phyloP scores from a whole-genome alignment of 129 eudicot genomes.

The Helianthus tuberosus region DNA sequence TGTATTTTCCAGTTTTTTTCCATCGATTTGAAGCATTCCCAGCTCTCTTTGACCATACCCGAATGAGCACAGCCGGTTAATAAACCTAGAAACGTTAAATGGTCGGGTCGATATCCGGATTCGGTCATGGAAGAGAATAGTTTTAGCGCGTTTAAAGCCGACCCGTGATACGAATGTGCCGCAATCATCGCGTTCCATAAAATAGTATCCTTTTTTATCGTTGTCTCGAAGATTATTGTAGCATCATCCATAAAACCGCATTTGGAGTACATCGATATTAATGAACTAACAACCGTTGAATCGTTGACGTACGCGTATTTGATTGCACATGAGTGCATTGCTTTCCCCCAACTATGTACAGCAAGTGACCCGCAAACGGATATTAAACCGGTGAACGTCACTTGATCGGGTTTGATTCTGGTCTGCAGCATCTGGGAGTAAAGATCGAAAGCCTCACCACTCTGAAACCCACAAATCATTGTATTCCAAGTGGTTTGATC shows the following conservation, averaged over 20 bases:
- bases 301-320: slow-evolving; percentile 46
- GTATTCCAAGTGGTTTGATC: slow-evolving; percentile 75
- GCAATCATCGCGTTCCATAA: slow-evolving; percentile 58
- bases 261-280: slow-evolving; percentile 80
- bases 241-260: slow-evolving; percentile 66
- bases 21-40: slow-evolving; percentile 51
- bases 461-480: slow-evolving; percentile 57
- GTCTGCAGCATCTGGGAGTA: slow-evolving; percentile 52
- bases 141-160: slow-evolving; percentile 46
- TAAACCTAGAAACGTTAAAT: slow-evolving; percentile 60
- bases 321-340: slow-evolving; percentile 49
- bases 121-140: slow-evolving; percentile 51
- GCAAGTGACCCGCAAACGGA: slow-evolving; percentile 64
- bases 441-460: slow-evolving; percentile 50
- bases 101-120: slow-evolving; percentile 50
- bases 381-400: slow-evolving; percentile 47
- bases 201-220: slow-evolving; percentile 29
- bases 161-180: slow-evolving; percentile 62
- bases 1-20: slow-evolving; percentile 43
- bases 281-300: slow-evolving; percentile 49
- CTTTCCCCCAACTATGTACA: slow-evolving; percentile 52
- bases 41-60: slow-evolving; percentile 59
- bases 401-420: slow-evolving; percentile 61
- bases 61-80: slow-evolving; percentile 70
- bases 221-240: slow-evolving; percentile 36